Conservation (phyloP, 331 rosid species). For the Pyrus hybrid region DNA sequence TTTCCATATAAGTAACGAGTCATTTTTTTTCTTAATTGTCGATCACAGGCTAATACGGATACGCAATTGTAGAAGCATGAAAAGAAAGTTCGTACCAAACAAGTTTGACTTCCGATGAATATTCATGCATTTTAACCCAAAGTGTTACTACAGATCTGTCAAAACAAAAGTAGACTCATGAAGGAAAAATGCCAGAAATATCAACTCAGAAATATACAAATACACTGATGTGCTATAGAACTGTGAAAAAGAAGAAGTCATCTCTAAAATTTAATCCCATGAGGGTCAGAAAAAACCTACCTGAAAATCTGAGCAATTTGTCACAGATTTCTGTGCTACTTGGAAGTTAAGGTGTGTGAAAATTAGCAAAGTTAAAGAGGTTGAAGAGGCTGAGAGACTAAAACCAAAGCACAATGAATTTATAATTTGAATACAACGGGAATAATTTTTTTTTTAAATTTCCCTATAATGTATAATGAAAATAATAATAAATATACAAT, state of each 20-base stretch:
- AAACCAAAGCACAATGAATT: neutral
- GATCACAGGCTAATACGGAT: neutral
- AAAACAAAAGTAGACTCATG: neutral
- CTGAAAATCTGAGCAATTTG: neutral
- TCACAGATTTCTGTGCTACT: neutral
- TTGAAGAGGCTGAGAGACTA: neutral
- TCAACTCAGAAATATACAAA: no score
- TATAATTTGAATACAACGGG: slow-evolving; percentile 1
- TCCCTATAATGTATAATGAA: neutral
- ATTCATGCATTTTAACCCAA: neutral
- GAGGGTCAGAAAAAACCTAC: neutral
- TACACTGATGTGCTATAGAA: neutral
- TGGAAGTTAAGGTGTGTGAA: neutral
- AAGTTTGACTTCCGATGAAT: neutral
- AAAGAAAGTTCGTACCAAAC: neutral
- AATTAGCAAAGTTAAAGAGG: neutral
- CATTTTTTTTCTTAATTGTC: neutral
- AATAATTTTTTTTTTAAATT: neutral
- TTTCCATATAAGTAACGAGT: no score
- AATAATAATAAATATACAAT: neutral
- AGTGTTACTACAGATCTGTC: neutral
- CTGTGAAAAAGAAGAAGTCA: neutral
- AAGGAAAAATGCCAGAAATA: neutral
- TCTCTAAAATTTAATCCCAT: neutral
- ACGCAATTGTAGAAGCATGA: neutral